phyloP scores from a whole-genome alignment of 2,329 filamentous ascomycete species.

The Exophiala mesophila region DNA sequence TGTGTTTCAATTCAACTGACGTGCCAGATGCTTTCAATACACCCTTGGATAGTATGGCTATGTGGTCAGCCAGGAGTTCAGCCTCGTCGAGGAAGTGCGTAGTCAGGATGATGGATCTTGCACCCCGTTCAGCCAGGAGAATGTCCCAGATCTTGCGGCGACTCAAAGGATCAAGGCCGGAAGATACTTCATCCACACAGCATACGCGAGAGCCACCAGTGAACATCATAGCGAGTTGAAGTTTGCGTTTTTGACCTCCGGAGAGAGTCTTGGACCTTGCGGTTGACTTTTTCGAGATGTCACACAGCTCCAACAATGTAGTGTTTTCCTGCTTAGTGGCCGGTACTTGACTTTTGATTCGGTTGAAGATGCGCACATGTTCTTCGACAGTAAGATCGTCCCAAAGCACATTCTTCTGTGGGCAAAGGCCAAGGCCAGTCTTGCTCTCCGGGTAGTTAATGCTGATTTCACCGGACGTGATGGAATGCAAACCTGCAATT shows the following conservation, averaged over 20 bases:
- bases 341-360: conserved; percentile 53
- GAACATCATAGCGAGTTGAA: conserved; percentile 93
- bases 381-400: conserved; percentile 80
- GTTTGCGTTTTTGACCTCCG: conserved; percentile 85
- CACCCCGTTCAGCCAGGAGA: conserved; percentile 74
- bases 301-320: conserved; percentile 63
- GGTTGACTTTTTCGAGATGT: conserved; percentile 68
- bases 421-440: conserved; percentile 78
- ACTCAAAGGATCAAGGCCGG: conserved; percentile 79
- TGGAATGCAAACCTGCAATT: conserved; percentile 73
- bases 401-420: conserved; percentile 93
- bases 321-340: conserved; percentile 29
- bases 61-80: conserved; percentile 81
- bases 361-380: conserved; percentile 78
- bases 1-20: conserved; percentile 78
- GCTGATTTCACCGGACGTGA: conserved; percentile 70
- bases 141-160: conserved; percentile 94
- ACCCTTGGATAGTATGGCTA: conserved; percentile 81
- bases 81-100: conserved; percentile 95
- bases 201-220: conserved; percentile 84
- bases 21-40: conserved; percentile 76
- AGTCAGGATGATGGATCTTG: conserved; percentile 77
- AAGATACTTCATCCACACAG: conserved; percentile 87
- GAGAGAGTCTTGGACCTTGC: conserved; percentile 73
- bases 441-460: conserved; percentile 73